phyloP scores from a whole-genome alignment of 2,329 filamentous ascomycete species.

The Claviceps pazoutovae region DNA sequence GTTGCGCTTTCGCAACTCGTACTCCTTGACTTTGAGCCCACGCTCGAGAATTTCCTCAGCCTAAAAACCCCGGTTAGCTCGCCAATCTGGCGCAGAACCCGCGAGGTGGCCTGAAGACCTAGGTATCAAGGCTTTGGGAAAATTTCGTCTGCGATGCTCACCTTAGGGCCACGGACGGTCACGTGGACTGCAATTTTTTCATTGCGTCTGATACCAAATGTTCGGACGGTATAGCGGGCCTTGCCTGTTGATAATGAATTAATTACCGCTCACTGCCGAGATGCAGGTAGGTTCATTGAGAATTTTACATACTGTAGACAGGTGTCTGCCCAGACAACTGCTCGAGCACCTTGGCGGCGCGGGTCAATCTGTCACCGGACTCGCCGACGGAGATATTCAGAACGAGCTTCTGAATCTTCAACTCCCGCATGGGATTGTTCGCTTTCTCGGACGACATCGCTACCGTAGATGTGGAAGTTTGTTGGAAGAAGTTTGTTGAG shows the following conservation, averaged over 20 bases:
- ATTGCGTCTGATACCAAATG: conserved; percentile 99
- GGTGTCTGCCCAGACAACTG: conserved; percentile 99
- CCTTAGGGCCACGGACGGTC: conserved; percentile 90
- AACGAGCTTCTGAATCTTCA: conserved; percentile 98
- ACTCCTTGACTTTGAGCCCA: conserved; percentile 99
- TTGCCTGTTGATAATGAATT: conserved; percentile 50
- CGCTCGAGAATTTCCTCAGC: conserved; percentile 99
- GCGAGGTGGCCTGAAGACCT: too few relatives aligned
- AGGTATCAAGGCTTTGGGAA: too few relatives aligned
- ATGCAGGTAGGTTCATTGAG: not conserved
- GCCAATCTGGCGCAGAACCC: not conserved
- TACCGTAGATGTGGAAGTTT: conserved; percentile 15
- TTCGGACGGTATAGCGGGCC: conserved; percentile 99
- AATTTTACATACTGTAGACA: conserved; percentile 70
- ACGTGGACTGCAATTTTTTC: conserved; percentile 99
- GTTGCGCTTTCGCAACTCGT: conserved; percentile 98
- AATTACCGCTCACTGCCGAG: conserved; percentile 5
- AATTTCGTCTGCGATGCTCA: conserved; percentile 11
- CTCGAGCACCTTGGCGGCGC: conserved; percentile 99
- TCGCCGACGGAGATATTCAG: conserved; percentile 99
- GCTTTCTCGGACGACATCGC: conserved; percentile 60
- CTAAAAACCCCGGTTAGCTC: conserved; percentile 24
- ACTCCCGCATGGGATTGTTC: conserved; percentile 98
- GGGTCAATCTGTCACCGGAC: conserved; percentile 99
- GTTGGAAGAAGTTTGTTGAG: conserved; percentile 15